These are phyloP conservation scores for Saccharum spontaneum DNA, from an alignment of 176 grass and related monocot species.

Conservation along the genomic window DNA sequence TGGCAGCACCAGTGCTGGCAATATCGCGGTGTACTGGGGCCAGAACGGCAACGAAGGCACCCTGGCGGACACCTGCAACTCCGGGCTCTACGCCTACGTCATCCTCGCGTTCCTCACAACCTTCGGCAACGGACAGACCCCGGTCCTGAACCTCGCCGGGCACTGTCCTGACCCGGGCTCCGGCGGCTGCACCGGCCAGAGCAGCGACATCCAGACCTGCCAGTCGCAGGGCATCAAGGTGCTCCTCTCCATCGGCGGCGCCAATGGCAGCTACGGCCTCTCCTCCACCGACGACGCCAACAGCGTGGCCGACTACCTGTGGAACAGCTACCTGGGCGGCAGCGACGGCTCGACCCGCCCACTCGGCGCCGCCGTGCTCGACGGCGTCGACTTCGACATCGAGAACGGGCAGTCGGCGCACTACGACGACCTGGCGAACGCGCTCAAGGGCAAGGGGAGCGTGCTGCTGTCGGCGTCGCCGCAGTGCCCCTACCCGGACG, in stretches of 20 bases:
- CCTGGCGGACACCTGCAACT: conserved; percentile 59
- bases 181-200: conserved; percentile 38
- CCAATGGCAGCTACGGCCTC: conserved; percentile 34
- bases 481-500: conserved; percentile 62
- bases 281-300: conserved; percentile 53
- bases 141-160: conserved; percentile 59
- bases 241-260: conserved; percentile 74
- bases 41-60: conserved; percentile 58
- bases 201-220: conserved; percentile 54
- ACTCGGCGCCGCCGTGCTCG: conserved; percentile 66
- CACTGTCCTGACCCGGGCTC: conserved; percentile 46
- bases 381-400: conserved; percentile 80
- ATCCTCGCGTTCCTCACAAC: conserved; percentile 54
- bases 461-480: conserved; percentile 50
- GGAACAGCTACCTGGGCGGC: conserved; percentile 64
- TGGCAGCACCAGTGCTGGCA: conserved; percentile 39
- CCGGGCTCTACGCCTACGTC: conserved; percentile 51
- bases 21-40: conserved; percentile 80
- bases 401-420: conserved; percentile 32
- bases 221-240: conserved; percentile 52
- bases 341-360: conserved; percentile 26
- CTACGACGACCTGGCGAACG: conserved; percentile 48
- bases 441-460: conserved; percentile 11
- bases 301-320: conserved; percentile 65
- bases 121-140: conserved; percentile 60